phyloP scores from a whole-genome alignment of 495 filamentous ascomycete genomes.

The Talaromyces proteolyticus region DNA sequence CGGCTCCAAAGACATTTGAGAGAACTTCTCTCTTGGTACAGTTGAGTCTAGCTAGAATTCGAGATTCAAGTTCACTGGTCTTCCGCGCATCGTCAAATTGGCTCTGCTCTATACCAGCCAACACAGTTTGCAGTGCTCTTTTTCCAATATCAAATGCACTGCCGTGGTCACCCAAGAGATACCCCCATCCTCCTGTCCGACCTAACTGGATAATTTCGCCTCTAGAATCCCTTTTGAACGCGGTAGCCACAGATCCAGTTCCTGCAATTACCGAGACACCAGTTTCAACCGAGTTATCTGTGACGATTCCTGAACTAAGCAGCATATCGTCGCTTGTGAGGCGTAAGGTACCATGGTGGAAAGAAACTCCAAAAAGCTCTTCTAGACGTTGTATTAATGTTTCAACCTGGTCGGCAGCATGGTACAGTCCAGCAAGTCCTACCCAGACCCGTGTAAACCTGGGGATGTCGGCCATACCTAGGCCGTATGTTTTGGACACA shows the following conservation, averaged over 20 bases:
- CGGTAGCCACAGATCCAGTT: neutral
- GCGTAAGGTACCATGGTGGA: neutral
- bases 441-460: neutral
- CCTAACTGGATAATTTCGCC: neutral
- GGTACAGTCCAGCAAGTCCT: neutral
- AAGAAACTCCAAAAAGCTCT: neutral
- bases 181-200: neutral
- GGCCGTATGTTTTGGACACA: neutral
- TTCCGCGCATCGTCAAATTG: neutral
- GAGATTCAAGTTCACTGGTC: neutral
- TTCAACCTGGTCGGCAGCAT: neutral
- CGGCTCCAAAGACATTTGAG: neutral
- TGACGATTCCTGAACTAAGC: neutral
- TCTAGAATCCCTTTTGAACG: neutral
- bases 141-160: constrained; percentile 2
- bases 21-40: neutral
- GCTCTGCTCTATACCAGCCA: neutral
- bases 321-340: constrained; percentile 1
- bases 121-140: neutral
- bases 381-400: neutral
- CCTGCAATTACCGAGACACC: neutral
- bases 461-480: neutral
- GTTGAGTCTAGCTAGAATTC: neutral
- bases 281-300: neutral
- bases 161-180: neutral